Conservation (phyloP, 345 rosid species). For the Sonneratia caseolaris region DNA sequence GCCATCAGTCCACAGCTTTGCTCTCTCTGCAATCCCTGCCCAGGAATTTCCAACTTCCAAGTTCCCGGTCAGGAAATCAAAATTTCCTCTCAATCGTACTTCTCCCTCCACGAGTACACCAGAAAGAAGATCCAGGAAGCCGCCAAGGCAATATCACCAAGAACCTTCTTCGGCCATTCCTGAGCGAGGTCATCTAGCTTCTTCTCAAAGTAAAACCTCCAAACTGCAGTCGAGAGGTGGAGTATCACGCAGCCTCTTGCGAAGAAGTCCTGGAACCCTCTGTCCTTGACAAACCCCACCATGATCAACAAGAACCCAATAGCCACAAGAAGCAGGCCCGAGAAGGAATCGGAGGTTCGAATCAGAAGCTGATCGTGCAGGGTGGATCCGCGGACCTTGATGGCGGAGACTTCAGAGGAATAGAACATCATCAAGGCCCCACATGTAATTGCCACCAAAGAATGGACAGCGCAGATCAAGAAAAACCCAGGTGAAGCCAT, state of each 20-base stretch:
- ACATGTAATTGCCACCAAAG: constrained; percentile 57
- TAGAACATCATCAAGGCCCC: constrained; percentile 80
- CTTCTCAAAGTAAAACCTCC: constrained; percentile 71
- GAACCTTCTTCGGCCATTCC: constrained; percentile 60
- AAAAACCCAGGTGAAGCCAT: constrained; percentile 35
- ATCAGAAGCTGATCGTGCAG: constrained; percentile 83
- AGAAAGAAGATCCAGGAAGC: constrained; percentile 78
- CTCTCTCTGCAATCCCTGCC: not conserved
- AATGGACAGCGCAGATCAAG: constrained; percentile 58
- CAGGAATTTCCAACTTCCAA: not conserved
- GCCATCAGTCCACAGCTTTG: not conserved
- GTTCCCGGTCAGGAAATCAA: not conserved
- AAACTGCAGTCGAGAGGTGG: constrained; percentile 56
- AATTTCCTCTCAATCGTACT: constrained; percentile 44
- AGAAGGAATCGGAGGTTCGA: constrained; percentile 77
- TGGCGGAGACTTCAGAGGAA: constrained; percentile 49
- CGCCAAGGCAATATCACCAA: constrained; percentile 61
- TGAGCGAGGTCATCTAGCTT: constrained; percentile 57
- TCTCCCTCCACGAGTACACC: constrained; percentile 86
- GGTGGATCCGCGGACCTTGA: constrained; percentile 79
- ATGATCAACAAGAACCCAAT: constrained; percentile 65
- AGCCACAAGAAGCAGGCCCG: constrained; percentile 75
- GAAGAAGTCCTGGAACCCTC: constrained; percentile 70
- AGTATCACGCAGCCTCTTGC: constrained; percentile 71
- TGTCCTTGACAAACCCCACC: constrained; percentile 79